phyloP scores from a whole-genome alignment of 2,329 filamentous ascomycete species.

The Alternaria ethzedia region DNA sequence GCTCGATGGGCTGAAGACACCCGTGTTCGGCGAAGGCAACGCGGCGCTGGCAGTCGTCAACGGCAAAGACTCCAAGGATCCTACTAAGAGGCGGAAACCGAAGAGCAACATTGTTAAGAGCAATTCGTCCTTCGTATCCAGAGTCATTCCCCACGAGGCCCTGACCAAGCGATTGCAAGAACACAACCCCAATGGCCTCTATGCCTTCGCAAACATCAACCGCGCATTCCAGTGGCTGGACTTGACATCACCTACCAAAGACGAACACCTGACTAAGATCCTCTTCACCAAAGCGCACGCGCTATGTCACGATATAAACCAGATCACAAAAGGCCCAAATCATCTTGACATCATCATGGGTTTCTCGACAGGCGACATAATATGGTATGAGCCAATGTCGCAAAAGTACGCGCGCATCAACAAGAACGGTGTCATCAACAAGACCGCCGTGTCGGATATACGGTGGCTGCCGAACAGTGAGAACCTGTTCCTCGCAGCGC shows the following conservation, averaged over 20 bases:
- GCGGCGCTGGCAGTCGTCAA: constrained; percentile 67
- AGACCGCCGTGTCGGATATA: constrained; percentile 83
- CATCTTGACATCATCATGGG: constrained; percentile 95
- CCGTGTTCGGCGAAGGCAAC: constrained; percentile 87
- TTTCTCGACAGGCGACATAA: constrained; percentile 94
- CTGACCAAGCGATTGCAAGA: constrained; percentile 81
- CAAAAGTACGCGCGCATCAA: constrained; percentile 96
- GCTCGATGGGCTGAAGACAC: constrained; percentile 48
- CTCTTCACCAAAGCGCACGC: constrained; percentile 96
- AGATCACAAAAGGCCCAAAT: constrained; percentile 74
- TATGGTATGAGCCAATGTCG: constrained; percentile 97
- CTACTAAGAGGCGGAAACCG: constrained; percentile 81
- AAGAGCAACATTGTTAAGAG: constrained; percentile 99
- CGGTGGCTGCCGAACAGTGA: constrained; percentile 95
- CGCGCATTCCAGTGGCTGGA: constrained; percentile 97
- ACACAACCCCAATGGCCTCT: constrained; percentile 77
- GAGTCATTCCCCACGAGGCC: constrained; percentile 88
- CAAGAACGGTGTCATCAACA: constrained; percentile 93
- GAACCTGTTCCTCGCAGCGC: constrained; percentile 87
- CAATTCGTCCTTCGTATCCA: constrained; percentile 97
- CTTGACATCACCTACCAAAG: constrained; percentile 76
- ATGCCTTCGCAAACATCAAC: constrained; percentile 95
- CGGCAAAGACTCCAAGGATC: constrained; percentile 70
- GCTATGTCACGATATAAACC: constrained; percentile 91
- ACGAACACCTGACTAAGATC: constrained; percentile 93